phyloP scores from a whole-genome alignment of 495 filamentous ascomycete genomes.

The Oidiodendron maius region DNA sequence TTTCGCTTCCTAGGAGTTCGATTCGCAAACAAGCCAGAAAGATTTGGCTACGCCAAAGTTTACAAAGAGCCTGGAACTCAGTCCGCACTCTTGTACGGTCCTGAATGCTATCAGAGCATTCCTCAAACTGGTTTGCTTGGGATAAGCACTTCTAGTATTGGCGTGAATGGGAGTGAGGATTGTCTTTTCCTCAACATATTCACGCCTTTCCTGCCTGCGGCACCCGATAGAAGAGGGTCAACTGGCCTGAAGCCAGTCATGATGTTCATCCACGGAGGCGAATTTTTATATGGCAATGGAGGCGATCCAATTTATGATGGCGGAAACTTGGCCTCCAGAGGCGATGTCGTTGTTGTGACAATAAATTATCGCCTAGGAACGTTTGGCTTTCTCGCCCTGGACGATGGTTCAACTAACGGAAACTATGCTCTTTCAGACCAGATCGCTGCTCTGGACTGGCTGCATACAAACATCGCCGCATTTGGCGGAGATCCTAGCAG shows the following conservation, averaged over 20 bases:
- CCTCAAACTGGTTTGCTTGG: too few relatives aligned
- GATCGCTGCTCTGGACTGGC: slow-evolving; percentile 33
- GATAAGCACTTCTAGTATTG: too few relatives aligned
- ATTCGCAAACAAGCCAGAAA: slow-evolving; percentile 41
- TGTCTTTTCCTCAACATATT: slow-evolving; percentile 43
- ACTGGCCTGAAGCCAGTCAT: slow-evolving; percentile 45
- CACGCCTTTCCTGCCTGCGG: slow-evolving; percentile 28
- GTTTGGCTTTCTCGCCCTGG: too few relatives aligned
- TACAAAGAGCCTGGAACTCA: slow-evolving; percentile 35
- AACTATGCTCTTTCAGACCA: slow-evolving; percentile 36
- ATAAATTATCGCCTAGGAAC: too few relatives aligned
- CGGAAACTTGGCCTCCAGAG: slow-evolving; percentile 41
- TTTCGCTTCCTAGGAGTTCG: slow-evolving; percentile 48
- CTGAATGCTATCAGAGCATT: slow-evolving; percentile 44
- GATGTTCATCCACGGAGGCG: slow-evolving; percentile 59
- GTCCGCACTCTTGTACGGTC: slow-evolving; percentile 34
- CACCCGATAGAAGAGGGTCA: slow-evolving; percentile 20
- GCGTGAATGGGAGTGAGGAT: slow-evolving; percentile 35
- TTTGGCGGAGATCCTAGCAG: slow-evolving; percentile 28
- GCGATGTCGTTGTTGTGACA: slow-evolving; percentile 39
- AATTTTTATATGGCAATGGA: slow-evolving; percentile 42
- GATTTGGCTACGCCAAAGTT: slow-evolving; percentile 38
- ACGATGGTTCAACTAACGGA: too few relatives aligned
- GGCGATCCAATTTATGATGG: slow-evolving; percentile 32
- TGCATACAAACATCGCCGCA: slow-evolving; percentile 41